Base-by-base conservation (phyloP, 495 filamentous ascomycete species). In the Daldinia bambusicola region DNA sequence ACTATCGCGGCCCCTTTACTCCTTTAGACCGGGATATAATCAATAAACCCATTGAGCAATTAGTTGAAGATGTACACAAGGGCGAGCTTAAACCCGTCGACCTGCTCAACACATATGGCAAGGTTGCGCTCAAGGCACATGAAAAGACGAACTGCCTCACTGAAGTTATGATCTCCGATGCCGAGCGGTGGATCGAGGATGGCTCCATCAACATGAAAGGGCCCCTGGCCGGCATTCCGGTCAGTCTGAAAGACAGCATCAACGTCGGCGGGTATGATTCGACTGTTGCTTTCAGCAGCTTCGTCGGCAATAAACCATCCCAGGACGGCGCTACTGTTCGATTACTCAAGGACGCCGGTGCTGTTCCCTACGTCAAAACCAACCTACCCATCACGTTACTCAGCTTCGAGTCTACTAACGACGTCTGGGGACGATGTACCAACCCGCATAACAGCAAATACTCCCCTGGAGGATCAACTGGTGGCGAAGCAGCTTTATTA, bases 351-450 rank as follows among this genome's bases (percentile, higher is more conserved):
- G 93, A 97, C 79, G 93, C 94, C n/a, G 91, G 92, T n/a, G 95
- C 95, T 4, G 85, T 99, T 0, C 95, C 95, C 0, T 97, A 97
- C 78, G 93, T 94, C 16, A 99, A 98, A 84, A 99, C 95, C 1
- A 95, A 95, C 61, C 75, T 95, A n/a, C 95, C 95, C 3, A 91
- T 95, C 57, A 97, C 95, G 0, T 86, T 99, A 7, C 84, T 98
- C 57, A 93, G 90, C 34, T 98, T 98, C 74, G 95, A 98, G 78
- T 94, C 91, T 18, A 89, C 89, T 50, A 99, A 97, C 79, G 94
- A 94, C 67, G 89, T 98, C 22, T 94, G 90, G 91, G 94, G 95
- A 30, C 87, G 88, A 20, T 91, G 88, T 66, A 88, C 82, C 13
- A 98, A 98, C 77, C 95, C 95, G 5, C 92, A 97, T 75, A 92